These are phyloP conservation scores for Echinochloa phyllopogon DNA, from an alignment of 176 grass and related monocot species.

Conservation along the genomic window DNA sequence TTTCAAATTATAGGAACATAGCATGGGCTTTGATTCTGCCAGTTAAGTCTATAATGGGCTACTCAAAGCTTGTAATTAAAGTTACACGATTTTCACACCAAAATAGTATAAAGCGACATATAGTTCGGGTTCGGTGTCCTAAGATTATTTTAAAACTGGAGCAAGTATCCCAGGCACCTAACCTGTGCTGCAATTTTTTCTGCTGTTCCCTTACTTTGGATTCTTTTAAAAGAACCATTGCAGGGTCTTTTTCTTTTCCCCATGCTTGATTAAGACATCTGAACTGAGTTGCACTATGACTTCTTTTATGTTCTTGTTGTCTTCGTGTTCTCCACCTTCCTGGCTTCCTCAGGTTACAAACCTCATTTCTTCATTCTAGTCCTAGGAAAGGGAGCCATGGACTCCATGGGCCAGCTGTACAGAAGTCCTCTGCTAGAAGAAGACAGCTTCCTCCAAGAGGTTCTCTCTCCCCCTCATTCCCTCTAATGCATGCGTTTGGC, in stretches of 20 bases:
- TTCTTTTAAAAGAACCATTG: not conserved
- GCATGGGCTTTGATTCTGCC: not conserved
- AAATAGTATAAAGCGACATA: not conserved
- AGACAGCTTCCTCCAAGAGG: slow-evolving; percentile 27
- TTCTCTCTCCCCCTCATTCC: not conserved
- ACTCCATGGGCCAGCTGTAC: not conserved
- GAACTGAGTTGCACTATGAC: not conserved
- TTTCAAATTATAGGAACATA: not conserved
- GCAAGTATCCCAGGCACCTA: not conserved
- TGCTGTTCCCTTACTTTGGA: not conserved
- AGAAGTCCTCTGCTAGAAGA: slow-evolving; percentile 20
- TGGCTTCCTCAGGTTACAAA: not conserved
- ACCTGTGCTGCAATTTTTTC: not conserved
- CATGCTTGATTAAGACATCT: slow-evolving; percentile 2
- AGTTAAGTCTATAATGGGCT: not conserved
- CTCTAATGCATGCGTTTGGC: not conserved
- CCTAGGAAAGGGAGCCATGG: not conserved
- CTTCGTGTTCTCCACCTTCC: not conserved
- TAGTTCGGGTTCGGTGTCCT: not conserved
- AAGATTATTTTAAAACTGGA: not conserved
- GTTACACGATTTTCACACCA: not conserved
- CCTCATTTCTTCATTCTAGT: not conserved
- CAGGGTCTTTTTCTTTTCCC: not conserved
- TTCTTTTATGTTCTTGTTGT: not conserved
- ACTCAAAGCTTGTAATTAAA: not conserved